A percentile compares a stretch with the other conserved stretches of the same genome.
Evolutionary conservation across 306 rosid species (phyloP).

Genomic region (Calophaca sinica): DNA sequence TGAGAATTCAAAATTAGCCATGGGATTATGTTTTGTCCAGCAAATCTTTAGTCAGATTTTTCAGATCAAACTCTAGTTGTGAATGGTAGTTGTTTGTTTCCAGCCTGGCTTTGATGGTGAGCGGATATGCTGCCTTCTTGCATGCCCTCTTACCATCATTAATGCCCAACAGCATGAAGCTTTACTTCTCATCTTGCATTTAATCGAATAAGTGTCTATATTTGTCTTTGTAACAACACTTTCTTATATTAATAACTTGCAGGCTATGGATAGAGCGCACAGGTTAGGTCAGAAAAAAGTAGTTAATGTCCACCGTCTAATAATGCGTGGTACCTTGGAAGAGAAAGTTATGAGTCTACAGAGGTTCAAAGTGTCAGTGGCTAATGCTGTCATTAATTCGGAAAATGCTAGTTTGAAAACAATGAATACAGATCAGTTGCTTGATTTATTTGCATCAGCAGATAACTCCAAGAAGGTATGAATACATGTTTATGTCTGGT

Average conservation of each 20-base stretch:
- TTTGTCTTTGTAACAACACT: slow-evolving; percentile 6
- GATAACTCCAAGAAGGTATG: slow-evolving; percentile 77
- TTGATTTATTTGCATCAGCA: slow-evolving; percentile 90
- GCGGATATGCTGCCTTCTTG: slow-evolving; percentile 14
- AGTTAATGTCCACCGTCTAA: slow-evolving; percentile 93
- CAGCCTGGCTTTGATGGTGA: not conserved
- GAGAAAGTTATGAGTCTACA: slow-evolving; percentile 98
- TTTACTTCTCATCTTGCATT: slow-evolving; percentile 20
- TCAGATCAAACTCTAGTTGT: slow-evolving; percentile 26
- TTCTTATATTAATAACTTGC: slow-evolving; percentile 44
- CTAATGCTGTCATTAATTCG: slow-evolving; percentile 93
- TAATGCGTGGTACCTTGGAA: slow-evolving; percentile 98
- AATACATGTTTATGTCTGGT: slow-evolving; percentile 23
- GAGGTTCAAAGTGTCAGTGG: slow-evolving; percentile 86
- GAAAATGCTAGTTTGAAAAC: slow-evolving; percentile 97
- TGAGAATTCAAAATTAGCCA: slow-evolving; percentile 25
- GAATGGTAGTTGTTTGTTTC: slow-evolving; percentile 18
- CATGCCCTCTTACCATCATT: not conserved
- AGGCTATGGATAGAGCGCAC: slow-evolving; percentile 99
- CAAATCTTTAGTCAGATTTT: slow-evolving; percentile 18
- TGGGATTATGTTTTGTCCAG: slow-evolving; percentile 14
- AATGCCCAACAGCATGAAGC: not conserved
- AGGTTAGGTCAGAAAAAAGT: slow-evolving; percentile 96
- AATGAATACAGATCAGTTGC: slow-evolving; percentile 99
- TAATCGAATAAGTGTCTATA: slow-evolving; percentile 8